These are phyloP conservation scores for Pouteria glomerata DNA, from an alignment of 148 eudicot species.

Conservation along the genomic window DNA sequence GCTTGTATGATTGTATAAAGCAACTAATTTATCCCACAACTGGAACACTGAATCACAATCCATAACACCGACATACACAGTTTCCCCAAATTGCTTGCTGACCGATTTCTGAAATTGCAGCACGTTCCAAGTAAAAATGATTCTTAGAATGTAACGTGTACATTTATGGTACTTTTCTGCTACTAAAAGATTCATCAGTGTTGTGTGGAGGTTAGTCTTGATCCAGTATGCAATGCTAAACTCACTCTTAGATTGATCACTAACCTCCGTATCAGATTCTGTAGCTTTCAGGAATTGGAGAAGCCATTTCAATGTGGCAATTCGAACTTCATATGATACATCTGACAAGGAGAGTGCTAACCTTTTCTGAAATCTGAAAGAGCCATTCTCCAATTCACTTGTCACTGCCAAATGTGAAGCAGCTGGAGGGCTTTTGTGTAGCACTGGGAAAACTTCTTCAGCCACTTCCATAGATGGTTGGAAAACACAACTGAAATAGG, in stretches of 20 bases:
- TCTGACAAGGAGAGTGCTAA: conserved; percentile 59
- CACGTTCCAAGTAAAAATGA: conserved; percentile 70
- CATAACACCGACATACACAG: conserved; percentile 50
- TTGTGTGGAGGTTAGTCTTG: conserved; percentile 54
- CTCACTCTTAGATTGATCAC: conserved; percentile 21
- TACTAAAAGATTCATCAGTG: conserved; percentile 43
- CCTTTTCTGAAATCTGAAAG: conserved; percentile 35
- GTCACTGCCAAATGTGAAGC: conserved; percentile 13
- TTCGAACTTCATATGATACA: conserved; percentile 84
- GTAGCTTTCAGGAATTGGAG: conserved; percentile 47
- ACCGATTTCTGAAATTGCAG: conserved; percentile 34
- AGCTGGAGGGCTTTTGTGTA: conserved; percentile 21
- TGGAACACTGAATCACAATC: conserved; percentile 43
- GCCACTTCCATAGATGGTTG: conserved; percentile 42
- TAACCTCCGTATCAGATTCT: conserved; percentile 20
- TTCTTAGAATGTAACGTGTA: conserved; percentile 60
- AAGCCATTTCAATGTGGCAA: conserved; percentile 88
- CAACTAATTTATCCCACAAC: conserved; percentile 69
- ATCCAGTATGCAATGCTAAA: conserved; percentile 38
- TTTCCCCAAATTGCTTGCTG: conserved; percentile 14
- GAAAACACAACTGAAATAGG: conserved; percentile 66
- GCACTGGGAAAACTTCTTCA: conserved; percentile 34
- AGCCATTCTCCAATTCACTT: conserved; percentile 28
- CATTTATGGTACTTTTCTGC: conserved; percentile 81
- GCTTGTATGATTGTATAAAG: conserved; percentile 49